Evolutionary conservation across 164 flowering plant species (phyloP).

Genomic region (Vitis vinifera): ASM3070453v1 NC_081819.1:21845501-21846000

Average conservation of each 20-base stretch:
- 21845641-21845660: conserved; percentile 51
- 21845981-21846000: too few relatives aligned
- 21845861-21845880: too few relatives aligned
- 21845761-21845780: neutral
- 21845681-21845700: conserved; percentile 13
- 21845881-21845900: neutral
- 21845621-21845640: conserved; percentile 39
- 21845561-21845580: conserved; percentile 34
- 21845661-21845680: conserved; percentile 20
- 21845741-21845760: conserved; percentile 7
- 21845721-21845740: conserved; percentile 47
- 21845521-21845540: conserved; percentile 41
- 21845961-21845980: too few relatives aligned
- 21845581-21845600: conserved; percentile 39
- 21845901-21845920: neutral
- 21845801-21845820: neutral
- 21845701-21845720: conserved; percentile 11
- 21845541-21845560: conserved; percentile 53
- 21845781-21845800: neutral
- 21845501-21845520: neutral
- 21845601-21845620: conserved; percentile 50
- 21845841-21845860: neutral
- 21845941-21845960: too few relatives aligned
- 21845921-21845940: neutral
- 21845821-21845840: neutral